These are phyloP conservation scores for Pelargonium nanum DNA, from an alignment of 345 rosid genomes.

Conservation along the genomic window DNA sequence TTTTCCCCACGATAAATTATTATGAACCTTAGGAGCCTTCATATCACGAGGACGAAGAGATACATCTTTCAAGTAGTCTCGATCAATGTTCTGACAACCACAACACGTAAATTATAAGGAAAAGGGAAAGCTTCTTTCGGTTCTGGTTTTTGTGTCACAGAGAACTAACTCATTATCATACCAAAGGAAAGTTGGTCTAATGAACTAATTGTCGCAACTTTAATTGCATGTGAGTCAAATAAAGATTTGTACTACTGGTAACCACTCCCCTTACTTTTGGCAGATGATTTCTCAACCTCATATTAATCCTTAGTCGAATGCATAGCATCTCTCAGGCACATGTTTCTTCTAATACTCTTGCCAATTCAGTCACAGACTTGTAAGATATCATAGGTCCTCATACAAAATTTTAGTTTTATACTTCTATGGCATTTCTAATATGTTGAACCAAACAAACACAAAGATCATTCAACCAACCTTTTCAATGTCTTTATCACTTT, in stretches of 20 bases:
- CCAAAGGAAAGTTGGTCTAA: too few species aligned
- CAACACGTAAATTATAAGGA: background rate
- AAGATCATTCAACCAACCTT: slow-evolving; percentile 24
- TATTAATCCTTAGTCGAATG: too few species aligned
- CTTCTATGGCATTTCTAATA: background rate
- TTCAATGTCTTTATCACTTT: slow-evolving; percentile 17
- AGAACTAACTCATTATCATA: background rate
- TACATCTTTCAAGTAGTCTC: slow-evolving; percentile 56
- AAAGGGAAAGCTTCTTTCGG: background rate
- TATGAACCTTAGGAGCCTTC: slow-evolving; percentile 58
- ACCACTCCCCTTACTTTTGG: too few species aligned
- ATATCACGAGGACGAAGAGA: slow-evolving; percentile 46
- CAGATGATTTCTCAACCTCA: too few species aligned
- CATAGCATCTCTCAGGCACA: background rate
- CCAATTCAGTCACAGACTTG: background rate
- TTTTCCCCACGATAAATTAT: slow-evolving; percentile 71
- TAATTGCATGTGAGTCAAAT: too few species aligned
- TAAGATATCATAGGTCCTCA: background rate
- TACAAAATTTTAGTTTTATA: background rate
- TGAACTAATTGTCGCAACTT: too few species aligned
- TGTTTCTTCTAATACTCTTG: background rate
- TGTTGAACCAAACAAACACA: too few species aligned
- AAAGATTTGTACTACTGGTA: too few species aligned
- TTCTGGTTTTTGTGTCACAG: background rate
- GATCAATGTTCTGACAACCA: slow-evolving; percentile 24